A percentile compares a stretch with the other conserved stretches of the same genome.
Evolutionary conservation across 352 stramenopile genomes (phyloP).

Genomic region (Phytophthora citricola): DNA sequence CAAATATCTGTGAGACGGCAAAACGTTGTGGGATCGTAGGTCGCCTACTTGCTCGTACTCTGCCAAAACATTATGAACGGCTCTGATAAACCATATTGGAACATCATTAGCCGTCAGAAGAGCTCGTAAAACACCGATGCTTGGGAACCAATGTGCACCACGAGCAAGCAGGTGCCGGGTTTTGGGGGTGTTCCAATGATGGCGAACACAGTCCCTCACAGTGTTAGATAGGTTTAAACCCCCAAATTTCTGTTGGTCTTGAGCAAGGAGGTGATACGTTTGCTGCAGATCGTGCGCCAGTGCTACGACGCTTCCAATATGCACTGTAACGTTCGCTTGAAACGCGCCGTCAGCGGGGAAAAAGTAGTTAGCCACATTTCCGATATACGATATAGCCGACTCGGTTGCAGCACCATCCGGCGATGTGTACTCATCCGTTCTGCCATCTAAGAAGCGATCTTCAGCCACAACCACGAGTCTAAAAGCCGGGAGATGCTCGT

Average conservation of each 20-base stretch:
- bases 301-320: slow-evolving; percentile 40
- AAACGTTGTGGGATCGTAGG: slow-evolving; percentile 2
- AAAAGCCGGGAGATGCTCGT: slow-evolving; percentile 39
- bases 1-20: slow-evolving; percentile 33
- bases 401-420: background rate
- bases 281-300: slow-evolving; percentile 46
- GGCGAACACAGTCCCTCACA: slow-evolving; percentile 48
- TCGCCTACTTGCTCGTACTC: slow-evolving; percentile 57
- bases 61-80: slow-evolving; percentile 33
- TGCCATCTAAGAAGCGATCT: slow-evolving; percentile 32
- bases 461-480: slow-evolving; percentile 34
- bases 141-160: slow-evolving; percentile 52
- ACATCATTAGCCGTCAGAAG: slow-evolving; percentile 43
- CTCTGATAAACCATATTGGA: slow-evolving; percentile 38
- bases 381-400: slow-evolving; percentile 29
- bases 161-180: slow-evolving; percentile 41
- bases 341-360: slow-evolving; percentile 30
- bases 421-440: background rate
- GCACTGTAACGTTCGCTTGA: slow-evolving; percentile 41
- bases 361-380: slow-evolving; percentile 38
- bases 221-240: slow-evolving; percentile 17
- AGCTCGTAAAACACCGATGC: slow-evolving; percentile 44
- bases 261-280: slow-evolving; percentile 19
- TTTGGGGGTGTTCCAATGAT: slow-evolving; percentile 48
- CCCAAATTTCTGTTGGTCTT: slow-evolving; percentile 3